Conservation (phyloP, 75 land plant genomes). For the Adiantum capillusveneris region DNA sequence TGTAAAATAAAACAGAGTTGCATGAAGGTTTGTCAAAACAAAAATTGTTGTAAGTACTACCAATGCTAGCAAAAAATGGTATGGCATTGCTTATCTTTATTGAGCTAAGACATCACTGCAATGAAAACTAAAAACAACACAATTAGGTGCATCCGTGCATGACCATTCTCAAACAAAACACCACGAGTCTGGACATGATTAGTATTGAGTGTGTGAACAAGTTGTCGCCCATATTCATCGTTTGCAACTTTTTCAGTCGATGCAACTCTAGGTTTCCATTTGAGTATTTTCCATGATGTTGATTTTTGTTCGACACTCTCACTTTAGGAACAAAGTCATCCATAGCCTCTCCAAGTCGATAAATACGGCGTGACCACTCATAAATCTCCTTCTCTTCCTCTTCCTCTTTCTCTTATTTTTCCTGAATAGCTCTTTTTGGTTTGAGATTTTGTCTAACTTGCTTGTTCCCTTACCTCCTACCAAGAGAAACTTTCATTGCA, state of each 20-base stretch:
- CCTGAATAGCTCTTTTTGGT: no score
- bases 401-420: slow-evolving; percentile 20
- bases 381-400: slow-evolving; percentile 43
- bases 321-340: slow-evolving; percentile 77
- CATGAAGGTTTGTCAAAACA: no score
- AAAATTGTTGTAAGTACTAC: no score
- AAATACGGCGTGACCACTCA: slow-evolving; percentile 88
- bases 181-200: slow-evolving; percentile 73
- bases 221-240: slow-evolving; percentile 58
- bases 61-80: no score
- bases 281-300: slow-evolving; percentile 64
- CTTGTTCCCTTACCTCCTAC: no score
- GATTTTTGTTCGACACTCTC: slow-evolving; percentile 54
- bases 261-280: slow-evolving; percentile 76
- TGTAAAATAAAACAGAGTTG: slow-evolving; percentile 91
- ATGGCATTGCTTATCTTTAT: no score
- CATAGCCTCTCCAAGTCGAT: slow-evolving; percentile 93
- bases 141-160: slow-evolving; percentile 66
- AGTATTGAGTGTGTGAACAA: slow-evolving; percentile 52
- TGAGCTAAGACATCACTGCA: no score
- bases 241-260: slow-evolving; percentile 84
- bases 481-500: no score
- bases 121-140: no score
- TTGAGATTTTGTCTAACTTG: no score
- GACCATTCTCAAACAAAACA: slow-evolving; percentile 56